Evolutionary conservation across 805 yeast species (phyloP), one percentile per base, ranked within the genome.

Genomic region (Barnettozyma vustinii): DNA sequence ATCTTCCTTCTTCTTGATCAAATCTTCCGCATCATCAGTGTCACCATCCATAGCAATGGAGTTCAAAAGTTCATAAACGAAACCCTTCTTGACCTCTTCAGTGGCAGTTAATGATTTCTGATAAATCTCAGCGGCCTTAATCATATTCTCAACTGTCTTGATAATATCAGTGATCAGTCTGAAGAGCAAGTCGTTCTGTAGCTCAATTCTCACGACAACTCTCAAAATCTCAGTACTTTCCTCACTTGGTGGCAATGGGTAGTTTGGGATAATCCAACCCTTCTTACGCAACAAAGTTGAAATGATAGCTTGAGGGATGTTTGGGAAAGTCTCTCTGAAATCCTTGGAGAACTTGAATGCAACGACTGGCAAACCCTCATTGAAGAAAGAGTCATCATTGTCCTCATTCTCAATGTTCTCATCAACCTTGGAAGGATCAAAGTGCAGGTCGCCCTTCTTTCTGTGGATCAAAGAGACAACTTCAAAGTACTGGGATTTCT

Each of bases 201-300:
- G 70, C 47, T 84, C 81, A 56, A 76, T 77, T 59, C 95, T 78
- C 46, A 87, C 89, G 13, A 90, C 97, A 23, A 91, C 87, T 61
- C 97, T 79, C 54, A 90, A 73, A 50, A 89, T 85, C 67, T 91
- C 96, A 42, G 65, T 64, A 48, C 76, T 72, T 47, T 73, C 75
- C 41, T 83, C 81, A 32, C 64, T 59, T 18, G 75, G 71, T 26
- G 96, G 96, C 57, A 90, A 74, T 52, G 85, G 87, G 68, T 90
- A 90, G 72, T 90, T 89, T 56, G 96, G 96, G 54, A 90, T 75
- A 64, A 91, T 91, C 80, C 86, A 90, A 13, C 96, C 95, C 58
- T 81, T 80, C 63, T 76, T 79, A 64, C 97, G 79, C 59, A 90
- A 71, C 64, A 89, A 63, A 13, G 82, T 72, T 0, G 96, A 83